phyloP scores from a whole-genome alignment of 352 stramenopile genomes.

The Globisporangium uncinulatum region DNA sequence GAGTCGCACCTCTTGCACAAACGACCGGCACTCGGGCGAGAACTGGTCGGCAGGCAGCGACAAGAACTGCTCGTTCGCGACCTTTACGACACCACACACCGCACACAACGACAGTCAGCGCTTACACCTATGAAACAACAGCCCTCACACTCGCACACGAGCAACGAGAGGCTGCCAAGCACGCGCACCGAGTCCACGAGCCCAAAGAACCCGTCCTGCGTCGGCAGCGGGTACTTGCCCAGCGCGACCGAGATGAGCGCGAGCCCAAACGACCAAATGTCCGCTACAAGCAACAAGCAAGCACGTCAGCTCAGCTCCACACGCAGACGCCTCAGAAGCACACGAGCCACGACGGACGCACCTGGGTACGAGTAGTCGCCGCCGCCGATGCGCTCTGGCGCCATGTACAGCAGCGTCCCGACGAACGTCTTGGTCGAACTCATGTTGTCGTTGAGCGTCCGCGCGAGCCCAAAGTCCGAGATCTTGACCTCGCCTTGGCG shows the following conservation, averaged over 20 bases:
- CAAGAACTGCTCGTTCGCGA: conserved; percentile 73
- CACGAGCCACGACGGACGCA: conserved; percentile 9
- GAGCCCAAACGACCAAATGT: conserved; percentile 84
- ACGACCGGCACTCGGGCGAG: conserved; percentile 65
- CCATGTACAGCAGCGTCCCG: conserved; percentile 93
- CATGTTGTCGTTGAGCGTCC: conserved; percentile 69
- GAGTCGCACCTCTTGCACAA: conserved; percentile 50
- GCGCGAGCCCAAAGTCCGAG: conserved; percentile 82
- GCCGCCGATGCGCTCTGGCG: conserved; percentile 89
- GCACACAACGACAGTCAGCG: not conserved
- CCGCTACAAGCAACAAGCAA: conserved; percentile 18
- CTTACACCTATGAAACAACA: not conserved
- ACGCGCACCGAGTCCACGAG: conserved; percentile 61
- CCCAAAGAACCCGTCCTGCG: conserved; percentile 85
- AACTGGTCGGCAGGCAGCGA: conserved; percentile 56
- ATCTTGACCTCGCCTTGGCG: conserved; percentile 84
- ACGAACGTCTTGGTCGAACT: conserved; percentile 90
- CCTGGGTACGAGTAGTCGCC: conserved; percentile 88
- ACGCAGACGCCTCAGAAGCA: too few species aligned
- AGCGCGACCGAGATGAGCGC: conserved; percentile 75
- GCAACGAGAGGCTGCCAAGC: not conserved
- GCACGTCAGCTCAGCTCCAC: not conserved
- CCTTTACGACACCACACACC: conserved; percentile 27
- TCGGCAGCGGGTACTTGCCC: conserved; percentile 79
- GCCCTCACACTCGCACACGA: not conserved